Percentiles rank a stretch among this genome's conserved stretches.
Evolutionary conservation across 2,329 filamentous ascomycete species (phyloP).

Genomic region (Sarocladium kiliense): DNA sequence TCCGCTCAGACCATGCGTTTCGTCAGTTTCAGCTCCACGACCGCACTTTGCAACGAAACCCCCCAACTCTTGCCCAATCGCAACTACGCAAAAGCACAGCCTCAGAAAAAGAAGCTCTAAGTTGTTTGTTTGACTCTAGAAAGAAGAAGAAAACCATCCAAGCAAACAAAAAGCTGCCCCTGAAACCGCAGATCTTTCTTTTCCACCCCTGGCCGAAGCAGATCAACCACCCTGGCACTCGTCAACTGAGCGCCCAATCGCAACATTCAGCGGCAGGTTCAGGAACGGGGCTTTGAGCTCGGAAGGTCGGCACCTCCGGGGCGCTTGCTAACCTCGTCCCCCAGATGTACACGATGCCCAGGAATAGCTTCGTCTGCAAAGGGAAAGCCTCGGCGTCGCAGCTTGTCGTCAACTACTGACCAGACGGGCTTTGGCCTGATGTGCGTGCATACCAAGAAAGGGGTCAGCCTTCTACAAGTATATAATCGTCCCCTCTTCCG

Average conservation of each 20-base stretch:
- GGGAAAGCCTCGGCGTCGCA: not conserved
- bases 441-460: not conserved
- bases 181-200: conserved; percentile 4
- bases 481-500: conserved; percentile 4
- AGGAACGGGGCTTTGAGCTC: not conserved
- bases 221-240: not conserved
- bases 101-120: not conserved
- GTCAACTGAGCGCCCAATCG: not conserved
- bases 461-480: conserved; percentile 11
- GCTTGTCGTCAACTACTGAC: not conserved
- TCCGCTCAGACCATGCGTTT: conserved; percentile 1
- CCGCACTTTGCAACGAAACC: not conserved
- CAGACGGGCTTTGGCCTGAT: conserved; percentile 4
- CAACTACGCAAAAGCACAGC: not conserved
- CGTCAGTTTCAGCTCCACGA: not conserved
- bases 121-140: not conserved
- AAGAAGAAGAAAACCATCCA: not conserved
- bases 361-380: not conserved
- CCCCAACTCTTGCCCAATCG: not conserved
- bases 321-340: not conserved
- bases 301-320: conserved; percentile 1
- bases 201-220: not conserved
- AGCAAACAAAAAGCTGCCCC: not conserved
- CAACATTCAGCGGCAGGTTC: not conserved
- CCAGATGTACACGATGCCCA: not conserved